phyloP scores from a whole-genome alignment of 371 early-diverging fungal species.

The Saksenaea vasiformis region DNA sequence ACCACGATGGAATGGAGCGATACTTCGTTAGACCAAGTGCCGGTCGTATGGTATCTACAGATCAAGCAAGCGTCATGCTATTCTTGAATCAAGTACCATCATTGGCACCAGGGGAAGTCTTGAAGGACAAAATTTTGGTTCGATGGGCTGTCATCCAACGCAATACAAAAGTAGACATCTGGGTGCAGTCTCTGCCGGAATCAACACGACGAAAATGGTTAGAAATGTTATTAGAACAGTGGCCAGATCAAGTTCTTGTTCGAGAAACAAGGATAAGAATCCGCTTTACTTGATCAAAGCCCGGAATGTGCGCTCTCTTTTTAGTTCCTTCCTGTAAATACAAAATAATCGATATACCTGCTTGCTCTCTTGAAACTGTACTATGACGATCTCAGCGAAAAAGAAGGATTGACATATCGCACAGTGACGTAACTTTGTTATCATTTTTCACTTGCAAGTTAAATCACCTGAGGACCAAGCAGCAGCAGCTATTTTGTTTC shows the following conservation, averaged over 20 bases:
- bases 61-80: constrained; percentile 32
- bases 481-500: not conserved
- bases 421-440: too few relatives aligned
- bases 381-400: too few relatives aligned
- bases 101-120: constrained; percentile 13
- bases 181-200: constrained; percentile 32
- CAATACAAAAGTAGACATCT: constrained; percentile 33
- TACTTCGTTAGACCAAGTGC: constrained; percentile 51
- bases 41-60: constrained; percentile 31
- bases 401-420: too few relatives aligned
- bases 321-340: not conserved
- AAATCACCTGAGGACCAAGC: not conserved
- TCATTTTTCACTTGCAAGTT: too few relatives aligned
- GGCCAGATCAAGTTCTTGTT: constrained; percentile 48
- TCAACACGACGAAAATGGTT: constrained; percentile 43
- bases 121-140: constrained; percentile 44
- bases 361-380: too few relatives aligned
- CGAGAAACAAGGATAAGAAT: constrained; percentile 44
- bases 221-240: constrained; percentile 45
- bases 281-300: constrained; percentile 33
- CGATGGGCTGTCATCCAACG: constrained; percentile 48
- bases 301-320: not conserved
- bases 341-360: not conserved
- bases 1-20: constrained; percentile 24
- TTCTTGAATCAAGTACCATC: constrained; percentile 44